A percentile compares a stretch with the other conserved stretches of the same genome.
phyloP scores from a whole-genome alignment of 495 filamentous ascomycete genomes.

The Penicillium pulvis region DNA sequence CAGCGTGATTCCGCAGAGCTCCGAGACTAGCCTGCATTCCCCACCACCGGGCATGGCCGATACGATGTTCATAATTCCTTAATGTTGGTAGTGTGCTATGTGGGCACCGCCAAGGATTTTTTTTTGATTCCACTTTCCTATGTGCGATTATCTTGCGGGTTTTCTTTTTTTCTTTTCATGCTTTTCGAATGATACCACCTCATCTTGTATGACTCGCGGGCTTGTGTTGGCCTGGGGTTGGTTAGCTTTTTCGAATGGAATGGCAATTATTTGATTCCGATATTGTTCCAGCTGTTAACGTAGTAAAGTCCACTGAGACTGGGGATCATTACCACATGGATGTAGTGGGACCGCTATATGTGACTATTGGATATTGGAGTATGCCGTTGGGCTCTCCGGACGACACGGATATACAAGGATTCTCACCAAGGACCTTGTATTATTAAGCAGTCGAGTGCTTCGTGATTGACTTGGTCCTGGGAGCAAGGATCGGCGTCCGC shows the following conservation, averaged over 20 bases:
- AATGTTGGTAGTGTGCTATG: constrained; percentile 21
- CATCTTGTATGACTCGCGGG: constrained; percentile 38
- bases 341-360: not conserved
- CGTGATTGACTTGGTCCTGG: no score
- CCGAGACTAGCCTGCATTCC: constrained; percentile 32
- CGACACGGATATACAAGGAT: not conserved
- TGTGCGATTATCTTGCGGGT: constrained; percentile 14
- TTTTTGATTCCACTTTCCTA: constrained; percentile 17
- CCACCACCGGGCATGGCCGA: constrained; percentile 30
- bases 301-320: not conserved
- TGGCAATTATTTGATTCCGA: constrained; percentile 23
- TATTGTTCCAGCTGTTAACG: not conserved
- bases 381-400: not conserved
- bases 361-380: not conserved
- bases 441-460: not conserved
- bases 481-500: not conserved
- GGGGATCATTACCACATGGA: not conserved
- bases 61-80: constrained; percentile 31
- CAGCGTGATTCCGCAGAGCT: constrained; percentile 35
- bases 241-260: constrained; percentile 42
- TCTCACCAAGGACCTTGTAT: not conserved
- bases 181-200: constrained; percentile 49
- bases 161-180: constrained; percentile 20
- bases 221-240: constrained; percentile 29
- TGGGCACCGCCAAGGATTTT: constrained; percentile 13